Base-by-base conservation (phyloP, 2,329 filamentous ascomycete species). In the Claviceps sp. region DNA sequence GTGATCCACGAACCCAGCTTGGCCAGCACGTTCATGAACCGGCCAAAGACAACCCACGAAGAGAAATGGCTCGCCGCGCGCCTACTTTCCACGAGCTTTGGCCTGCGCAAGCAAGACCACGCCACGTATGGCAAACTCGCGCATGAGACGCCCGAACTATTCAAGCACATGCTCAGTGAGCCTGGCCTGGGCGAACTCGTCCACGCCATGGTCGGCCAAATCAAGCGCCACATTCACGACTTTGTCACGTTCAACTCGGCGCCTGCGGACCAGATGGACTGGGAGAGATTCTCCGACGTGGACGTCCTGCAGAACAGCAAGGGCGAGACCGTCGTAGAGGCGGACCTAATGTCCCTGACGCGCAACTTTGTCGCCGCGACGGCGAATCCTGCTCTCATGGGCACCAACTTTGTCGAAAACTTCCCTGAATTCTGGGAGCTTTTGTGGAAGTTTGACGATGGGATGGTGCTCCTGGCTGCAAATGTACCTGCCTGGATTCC, bases 351-450 rank as follows among this genome's bases (percentile, higher is more conserved):
- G 43, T 61, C 63, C 20, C 54, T 71, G 34, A 57, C 63, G 3
- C 65, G 62, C 14, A 65, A 65, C 52, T 71, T 68, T 52, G 59
- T 68, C 8, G 64, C 65, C 26, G 60, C 58, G 20, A 64, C 66
- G 2, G 62, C 66, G 8, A 68, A 62, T 13, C 55, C 60, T 3
- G 61, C 66, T 2, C 58, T 71, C 5, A 65, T 70, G 46, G 70
- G 70, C n/a, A 65, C 64, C 3, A 65, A 71, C 52, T 69, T 71
- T 57, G 61, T 69, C 45, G 62, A 69, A 29, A 68, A 71, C 55
- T 71, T 66, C 14, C 62, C 66, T 2, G 63, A 68, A 0, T 62
- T 70, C 20, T 68, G 66, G 61, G 55, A 64, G 37, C 56, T 63
- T 13, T 54, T 72, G 39, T 72, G 68, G 68, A 53, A 56, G 8